phyloP scores from a whole-genome alignment of 768 basidiomycete genomes.

The Coprinopsis marcescibilis region DNA sequence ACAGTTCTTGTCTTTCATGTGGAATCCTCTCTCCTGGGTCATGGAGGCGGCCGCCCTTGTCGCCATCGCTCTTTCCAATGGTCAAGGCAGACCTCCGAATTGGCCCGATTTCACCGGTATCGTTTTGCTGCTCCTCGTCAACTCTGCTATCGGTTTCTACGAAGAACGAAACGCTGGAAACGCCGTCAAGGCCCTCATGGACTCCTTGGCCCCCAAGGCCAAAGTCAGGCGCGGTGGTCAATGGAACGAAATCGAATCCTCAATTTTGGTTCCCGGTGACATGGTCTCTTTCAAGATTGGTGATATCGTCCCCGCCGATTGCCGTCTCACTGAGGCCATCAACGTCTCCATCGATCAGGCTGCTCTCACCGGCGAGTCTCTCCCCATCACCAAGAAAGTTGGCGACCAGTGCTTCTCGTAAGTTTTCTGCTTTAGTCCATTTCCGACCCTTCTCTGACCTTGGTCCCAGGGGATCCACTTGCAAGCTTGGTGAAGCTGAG shows the following conservation, averaged over 20 bases:
- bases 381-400: conserved; percentile 85
- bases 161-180: conserved; percentile 97
- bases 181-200: conserved; percentile 99
- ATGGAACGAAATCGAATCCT: conserved; percentile 90
- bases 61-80: conserved; percentile 94
- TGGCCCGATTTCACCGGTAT: conserved; percentile 99
- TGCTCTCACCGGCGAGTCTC: conserved; percentile 94
- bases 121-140: conserved; percentile 84
- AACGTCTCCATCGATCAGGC: conserved; percentile 99
- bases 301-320: conserved; percentile 96
- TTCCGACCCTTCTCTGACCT: conserved; percentile 5
- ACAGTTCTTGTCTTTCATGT: conserved; percentile 95
- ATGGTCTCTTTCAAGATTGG: conserved; percentile 98
- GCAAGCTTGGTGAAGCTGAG: conserved; percentile 98
- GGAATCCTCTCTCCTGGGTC: conserved; percentile 99
- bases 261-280: conserved; percentile 90
- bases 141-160: conserved; percentile 97
- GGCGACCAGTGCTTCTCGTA: conserved; percentile 98
- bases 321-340: conserved; percentile 93
- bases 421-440: conserved; percentile 28
- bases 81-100: conserved; percentile 80
- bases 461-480: conserved; percentile 79
- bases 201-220: conserved; percentile 97
- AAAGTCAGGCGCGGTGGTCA: conserved; percentile 80
- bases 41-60: conserved; percentile 96